A percentile compares a stretch with the other conserved stretches of the same genome.
These are phyloP conservation scores for Macroventuria anomochaeta DNA, from an alignment of 2,329 filamentous ascomycete genomes.

Conservation along the genomic window DNA sequence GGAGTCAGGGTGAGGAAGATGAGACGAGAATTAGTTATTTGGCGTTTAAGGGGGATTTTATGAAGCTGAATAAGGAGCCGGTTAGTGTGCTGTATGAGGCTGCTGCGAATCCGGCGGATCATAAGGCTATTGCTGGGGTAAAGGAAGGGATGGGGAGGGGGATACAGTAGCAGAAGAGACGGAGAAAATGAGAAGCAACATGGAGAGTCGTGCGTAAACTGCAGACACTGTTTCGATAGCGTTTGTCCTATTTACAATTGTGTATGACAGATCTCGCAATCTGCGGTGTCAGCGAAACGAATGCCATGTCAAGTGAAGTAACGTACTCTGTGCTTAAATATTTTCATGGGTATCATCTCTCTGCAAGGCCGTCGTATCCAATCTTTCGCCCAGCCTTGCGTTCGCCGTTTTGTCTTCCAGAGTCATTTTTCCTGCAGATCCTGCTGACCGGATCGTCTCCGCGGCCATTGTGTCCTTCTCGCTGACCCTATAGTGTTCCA, in stretches of 20 bases:
- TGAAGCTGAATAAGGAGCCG: slow-evolving; percentile 82
- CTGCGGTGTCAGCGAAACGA: slow-evolving; percentile 8
- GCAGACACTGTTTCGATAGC: neutral
- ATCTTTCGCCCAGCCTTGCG: neutral
- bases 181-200: neutral
- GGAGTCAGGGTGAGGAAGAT: slow-evolving; percentile 76
- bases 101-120: slow-evolving; percentile 88
- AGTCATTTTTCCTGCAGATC: too few species aligned
- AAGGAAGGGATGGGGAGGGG: slow-evolving; percentile 46
- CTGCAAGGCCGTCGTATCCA: neutral
- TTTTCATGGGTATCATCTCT: slow-evolving; percentile 22
- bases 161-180: slow-evolving; percentile 33
- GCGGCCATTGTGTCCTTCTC: too few species aligned
- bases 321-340: slow-evolving; percentile 15
- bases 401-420: neutral
- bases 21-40: slow-evolving; percentile 80
- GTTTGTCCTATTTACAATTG: neutral
- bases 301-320: neutral
- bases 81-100: slow-evolving; percentile 91
- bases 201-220: neutral
- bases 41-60: slow-evolving; percentile 94
- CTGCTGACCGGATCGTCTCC: too few species aligned
- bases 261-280: neutral
- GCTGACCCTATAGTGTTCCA: neutral
- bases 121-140: slow-evolving; percentile 61